A percentile compares a stretch with the other conserved stretches of the same genome.
phyloP scores from a whole-genome alignment of 306 rosid genomes.

The Castanea mollissima region DNA sequence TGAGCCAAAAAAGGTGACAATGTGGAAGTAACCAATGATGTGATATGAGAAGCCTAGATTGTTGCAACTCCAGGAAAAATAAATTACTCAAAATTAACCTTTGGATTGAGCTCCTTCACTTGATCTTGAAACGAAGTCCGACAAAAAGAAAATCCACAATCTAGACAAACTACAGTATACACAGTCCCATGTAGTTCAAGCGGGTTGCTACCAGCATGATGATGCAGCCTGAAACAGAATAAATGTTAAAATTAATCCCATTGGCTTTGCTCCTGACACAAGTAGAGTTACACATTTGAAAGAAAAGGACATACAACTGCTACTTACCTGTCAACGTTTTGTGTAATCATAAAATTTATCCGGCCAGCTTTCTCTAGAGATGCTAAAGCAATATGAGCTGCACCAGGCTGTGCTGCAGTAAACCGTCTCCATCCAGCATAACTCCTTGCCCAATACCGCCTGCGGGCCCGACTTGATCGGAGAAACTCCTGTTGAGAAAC shows the following conservation, averaged over 20 bases:
- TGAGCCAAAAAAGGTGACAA: not conserved
- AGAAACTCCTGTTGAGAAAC: slow-evolving; percentile 58
- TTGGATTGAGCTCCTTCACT: slow-evolving; percentile 79
- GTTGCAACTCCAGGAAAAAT: not conserved
- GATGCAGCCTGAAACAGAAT: slow-evolving; percentile 73
- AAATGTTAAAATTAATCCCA: slow-evolving; percentile 28
- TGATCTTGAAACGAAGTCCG: slow-evolving; percentile 81
- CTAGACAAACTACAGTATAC: slow-evolving; percentile 69
- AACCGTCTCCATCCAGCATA: slow-evolving; percentile 92
- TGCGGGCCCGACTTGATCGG: slow-evolving; percentile 67
- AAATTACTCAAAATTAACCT: slow-evolving; percentile 48
- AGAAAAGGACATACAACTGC: slow-evolving; percentile 10
- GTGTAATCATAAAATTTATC: slow-evolving; percentile 71
- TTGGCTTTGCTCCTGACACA: slow-evolving; percentile 17
- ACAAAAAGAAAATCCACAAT: slow-evolving; percentile 66
- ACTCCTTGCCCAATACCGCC: slow-evolving; percentile 96
- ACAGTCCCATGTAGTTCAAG: slow-evolving; percentile 96
- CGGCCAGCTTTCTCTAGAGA: slow-evolving; percentile 71
- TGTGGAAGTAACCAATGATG: not conserved
- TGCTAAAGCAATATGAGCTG: slow-evolving; percentile 74
- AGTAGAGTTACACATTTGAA: slow-evolving; percentile 10
- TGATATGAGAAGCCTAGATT: not conserved
- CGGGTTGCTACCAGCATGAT: slow-evolving; percentile 92
- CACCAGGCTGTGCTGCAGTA: slow-evolving; percentile 70
- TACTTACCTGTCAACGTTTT: slow-evolving; percentile 83